Base-by-base conservation (phyloP, 2,329 filamentous ascomycete species). In the Plectosphaerella plurivora region DNA sequence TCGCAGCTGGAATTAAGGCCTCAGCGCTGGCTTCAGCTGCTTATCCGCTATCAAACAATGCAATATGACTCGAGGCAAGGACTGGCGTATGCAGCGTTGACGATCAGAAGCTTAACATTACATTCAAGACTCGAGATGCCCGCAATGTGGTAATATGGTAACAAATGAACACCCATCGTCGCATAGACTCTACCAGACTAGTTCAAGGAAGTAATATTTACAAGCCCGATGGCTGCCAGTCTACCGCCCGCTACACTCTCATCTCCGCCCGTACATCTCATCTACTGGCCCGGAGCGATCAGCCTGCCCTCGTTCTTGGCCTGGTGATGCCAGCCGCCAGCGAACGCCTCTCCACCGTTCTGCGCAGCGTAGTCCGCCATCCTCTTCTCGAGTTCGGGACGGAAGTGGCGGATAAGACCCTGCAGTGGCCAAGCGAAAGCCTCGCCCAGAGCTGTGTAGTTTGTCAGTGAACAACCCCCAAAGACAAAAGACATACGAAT, bases 351-450 rank as follows among this genome's bases (percentile, higher is more conserved):
- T 36, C 89, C 89, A 56, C 90, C 90, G 57, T 83, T 73, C 75
- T 88, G 79, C 67, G 84, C 71, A 18, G 89, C 82, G 68, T 89
- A 94, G 62, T 90, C 84, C 69, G 85, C 81, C 81, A 99, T 95
- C 63, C 93, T 84, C 50, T 87, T 89, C 81, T 97, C 92, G 49
- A 99, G 79, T 76, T 99, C 92, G 45, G 93, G 94, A 64, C 94
- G 84, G 82, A 99, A 99, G 76, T 99, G 94, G 66, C 94, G 88
- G 73, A 99, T 99, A 55, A 99, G 83, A 71, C 94, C 94, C 76
- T 99, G 94, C 60, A 99, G 88, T 58, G 94, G 94, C 94, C 94
- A 99, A 58, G 94, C 92, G 63, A 99, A 99, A 57, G 94, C 94
- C 78, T 99, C 94, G 54, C 94, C 94, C 59, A 99, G 78, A 73